Evolutionary conservation across 2,329 filamentous ascomycete species (phyloP), one percentile per base, ranked within the genome.

Genomic region (Furcasterigmium sp.): DNA sequence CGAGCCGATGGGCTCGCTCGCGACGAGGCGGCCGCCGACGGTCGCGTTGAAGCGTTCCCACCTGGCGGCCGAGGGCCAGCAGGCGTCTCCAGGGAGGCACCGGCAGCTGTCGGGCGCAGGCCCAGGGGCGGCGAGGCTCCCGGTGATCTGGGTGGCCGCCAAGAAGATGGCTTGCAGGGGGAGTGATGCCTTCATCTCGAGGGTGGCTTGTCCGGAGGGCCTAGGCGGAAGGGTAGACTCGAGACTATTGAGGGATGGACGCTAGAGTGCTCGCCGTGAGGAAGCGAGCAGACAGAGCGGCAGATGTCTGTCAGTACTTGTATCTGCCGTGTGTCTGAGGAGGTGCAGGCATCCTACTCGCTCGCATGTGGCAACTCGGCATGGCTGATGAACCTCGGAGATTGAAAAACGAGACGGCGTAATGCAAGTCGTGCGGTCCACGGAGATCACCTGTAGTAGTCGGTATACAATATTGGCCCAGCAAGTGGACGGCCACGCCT

Each of bases 21-120:
- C 64, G 28, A 82, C 62, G 19, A 83, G 60, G 5, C 60, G 63
- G 1, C 75, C 76, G 17, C 62, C 60, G 2, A 82, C 61, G 2
- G 76, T 70, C 8, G 55, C 39, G 51, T 83, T 80, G 40, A 84
- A 67, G 0, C 50, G 42, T 4, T 59, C 49, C 78, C 79, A 84
- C 5, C 59, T 54, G 2, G 51, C 37, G 0, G 49, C n/a, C 0
- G 60, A 57, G 0, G 80, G 80, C 77, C 80, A 84, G 53, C 66
- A 70, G 1, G 49, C 11, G 42, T 81, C 73, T 11, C 68, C 70
- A 1, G 78, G 77, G 28, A 73, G 63, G 56, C 67, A 72, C n/a
- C 64, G 63, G 51, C 72, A 76, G 29, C 15, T 39, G 17, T 39
- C 29, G 44, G 45, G 30, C 39, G 46, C 39, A 34, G 46, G 36